Conservation (phyloP, 1,139 yeast genomes). For the Taphrina deformans region DNA sequence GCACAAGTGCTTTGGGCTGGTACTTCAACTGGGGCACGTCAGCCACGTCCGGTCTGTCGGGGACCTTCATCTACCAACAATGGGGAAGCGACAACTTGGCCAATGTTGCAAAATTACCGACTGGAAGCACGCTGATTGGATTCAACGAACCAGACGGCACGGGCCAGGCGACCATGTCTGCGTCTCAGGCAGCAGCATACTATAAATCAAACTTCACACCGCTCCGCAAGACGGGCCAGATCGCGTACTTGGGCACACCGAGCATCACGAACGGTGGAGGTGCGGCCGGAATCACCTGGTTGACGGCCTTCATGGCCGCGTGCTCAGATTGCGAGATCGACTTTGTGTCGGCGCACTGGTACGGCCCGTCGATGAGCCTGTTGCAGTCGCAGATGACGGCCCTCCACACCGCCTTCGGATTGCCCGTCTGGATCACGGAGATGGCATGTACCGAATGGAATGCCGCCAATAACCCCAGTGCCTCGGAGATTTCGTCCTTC, state of each 20-base stretch:
- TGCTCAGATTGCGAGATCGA: constrained; percentile 31
- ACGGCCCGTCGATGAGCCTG: constrained; percentile 24
- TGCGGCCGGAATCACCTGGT: constrained; percentile 30
- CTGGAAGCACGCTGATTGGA: constrained; percentile 33
- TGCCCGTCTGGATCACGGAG: constrained; percentile 35
- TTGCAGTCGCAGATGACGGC: constrained; percentile 25
- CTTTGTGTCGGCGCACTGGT: constrained; percentile 33
- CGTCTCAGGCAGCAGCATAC: constrained; percentile 28
- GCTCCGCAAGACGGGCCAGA: constrained; percentile 31
- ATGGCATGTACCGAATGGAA: constrained; percentile 35
- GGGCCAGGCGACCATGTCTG: constrained; percentile 27
- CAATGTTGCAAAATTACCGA: constrained; percentile 9
- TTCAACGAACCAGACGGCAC: constrained; percentile 35
- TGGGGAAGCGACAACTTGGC: constrained; percentile 19
- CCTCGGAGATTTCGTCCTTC: constrained; percentile 18
- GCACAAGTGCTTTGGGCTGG: constrained; percentile 18
- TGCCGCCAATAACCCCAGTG: constrained; percentile 19
- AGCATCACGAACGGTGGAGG: constrained; percentile 29
- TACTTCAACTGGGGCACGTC: constrained; percentile 34
- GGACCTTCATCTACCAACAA: constrained; percentile 21
- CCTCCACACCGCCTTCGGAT: constrained; percentile 24
- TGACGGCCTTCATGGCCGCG: constrained; percentile 28
- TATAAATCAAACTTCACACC: constrained; percentile 32
- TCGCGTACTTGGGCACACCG: constrained; percentile 30
- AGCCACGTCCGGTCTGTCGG: constrained; percentile 17